phyloP scores from a whole-genome alignment of 345 rosid species.

The Xanthoceras sorbifolium region DNA sequence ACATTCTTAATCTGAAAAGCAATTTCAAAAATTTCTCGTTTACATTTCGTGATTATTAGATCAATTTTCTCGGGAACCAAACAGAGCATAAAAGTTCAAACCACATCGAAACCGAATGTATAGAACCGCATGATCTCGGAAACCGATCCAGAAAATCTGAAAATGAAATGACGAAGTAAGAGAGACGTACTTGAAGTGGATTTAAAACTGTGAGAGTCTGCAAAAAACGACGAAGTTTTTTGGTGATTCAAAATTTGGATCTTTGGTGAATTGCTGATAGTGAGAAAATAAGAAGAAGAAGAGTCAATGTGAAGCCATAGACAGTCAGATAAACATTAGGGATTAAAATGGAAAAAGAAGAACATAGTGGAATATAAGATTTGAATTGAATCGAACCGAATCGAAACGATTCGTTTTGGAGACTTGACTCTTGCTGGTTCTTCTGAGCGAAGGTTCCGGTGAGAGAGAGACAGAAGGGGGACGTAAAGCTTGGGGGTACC shows the following conservation, averaged over 20 bases:
- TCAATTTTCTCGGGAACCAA: conserved; percentile 1
- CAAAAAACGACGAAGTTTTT: not conserved
- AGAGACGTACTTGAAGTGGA: not conserved
- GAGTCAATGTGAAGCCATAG: not conserved
- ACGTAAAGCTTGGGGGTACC: too few species aligned
- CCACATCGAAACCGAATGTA: not conserved
- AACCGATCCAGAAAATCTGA: not conserved
- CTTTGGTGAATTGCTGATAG: not conserved
- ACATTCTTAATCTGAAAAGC: not conserved
- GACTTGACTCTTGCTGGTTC: not conserved
- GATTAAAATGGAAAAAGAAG: not conserved
- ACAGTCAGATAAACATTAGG: not conserved
- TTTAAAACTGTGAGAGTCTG: not conserved
- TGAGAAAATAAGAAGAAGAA: not conserved
- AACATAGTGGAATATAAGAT: not conserved
- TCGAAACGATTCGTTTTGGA: not conserved
- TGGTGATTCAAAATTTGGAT: not conserved
- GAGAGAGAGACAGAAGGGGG: too few species aligned
- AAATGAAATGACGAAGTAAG: not conserved
- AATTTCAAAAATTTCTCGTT: not conserved
- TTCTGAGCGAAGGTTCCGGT: too few species aligned
- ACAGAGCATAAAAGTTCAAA: not conserved
- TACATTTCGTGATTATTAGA: not conserved
- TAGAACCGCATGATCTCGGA: not conserved
- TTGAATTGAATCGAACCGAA: not conserved